Percentiles rank a stretch among this genome's conserved stretches.
Conservation (phyloP, 1,284 basidiomycete species). For the Schizopora paradoxa region DNA sequence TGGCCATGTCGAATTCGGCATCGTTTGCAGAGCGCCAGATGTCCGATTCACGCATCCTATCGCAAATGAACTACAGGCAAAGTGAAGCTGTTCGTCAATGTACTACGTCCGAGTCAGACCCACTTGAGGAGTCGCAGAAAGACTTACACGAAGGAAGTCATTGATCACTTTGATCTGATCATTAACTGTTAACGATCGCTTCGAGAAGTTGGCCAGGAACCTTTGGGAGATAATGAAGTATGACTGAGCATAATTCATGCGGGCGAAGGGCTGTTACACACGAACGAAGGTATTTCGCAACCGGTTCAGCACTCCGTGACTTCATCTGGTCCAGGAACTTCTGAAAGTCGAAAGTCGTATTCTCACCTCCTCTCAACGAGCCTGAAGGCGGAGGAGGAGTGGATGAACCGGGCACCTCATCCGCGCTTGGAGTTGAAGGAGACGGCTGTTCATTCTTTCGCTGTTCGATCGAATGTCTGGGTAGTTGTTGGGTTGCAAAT, state of each 20-base stretch:
- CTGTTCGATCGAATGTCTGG: slow-evolving; percentile 7
- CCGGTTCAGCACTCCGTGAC: slow-evolving; percentile 75
- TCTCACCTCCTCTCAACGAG: slow-evolving; percentile 21
- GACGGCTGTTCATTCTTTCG: not conserved
- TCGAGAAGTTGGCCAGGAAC: slow-evolving; percentile 87
- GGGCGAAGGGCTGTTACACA: slow-evolving; percentile 35
- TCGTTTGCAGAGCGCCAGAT: slow-evolving; percentile 75
- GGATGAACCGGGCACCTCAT: not conserved
- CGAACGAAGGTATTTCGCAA: slow-evolving; percentile 89
- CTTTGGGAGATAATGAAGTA: slow-evolving; percentile 34
- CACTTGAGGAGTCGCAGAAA: slow-evolving; percentile 9
- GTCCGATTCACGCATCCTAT: slow-evolving; percentile 82
- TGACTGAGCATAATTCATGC: slow-evolving; percentile 13
- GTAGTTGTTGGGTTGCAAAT: slow-evolving; percentile 47
- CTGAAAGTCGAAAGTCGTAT: slow-evolving; percentile 74
- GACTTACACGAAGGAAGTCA: slow-evolving; percentile 79
- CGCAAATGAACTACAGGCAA: slow-evolving; percentile 70
- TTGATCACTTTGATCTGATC: slow-evolving; percentile 93
- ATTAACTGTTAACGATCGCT: slow-evolving; percentile 80
- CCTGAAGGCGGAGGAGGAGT: slow-evolving; percentile 1
- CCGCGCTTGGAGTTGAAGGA: not conserved
- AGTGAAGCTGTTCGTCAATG: not conserved
- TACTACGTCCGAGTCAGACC: slow-evolving; percentile 11
- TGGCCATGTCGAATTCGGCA: slow-evolving; percentile 90
- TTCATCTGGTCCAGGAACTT: slow-evolving; percentile 90